phyloP scores from a whole-genome alignment of 2,329 filamentous ascomycete genomes.

The Raffaelea ambrosiae region DNA sequence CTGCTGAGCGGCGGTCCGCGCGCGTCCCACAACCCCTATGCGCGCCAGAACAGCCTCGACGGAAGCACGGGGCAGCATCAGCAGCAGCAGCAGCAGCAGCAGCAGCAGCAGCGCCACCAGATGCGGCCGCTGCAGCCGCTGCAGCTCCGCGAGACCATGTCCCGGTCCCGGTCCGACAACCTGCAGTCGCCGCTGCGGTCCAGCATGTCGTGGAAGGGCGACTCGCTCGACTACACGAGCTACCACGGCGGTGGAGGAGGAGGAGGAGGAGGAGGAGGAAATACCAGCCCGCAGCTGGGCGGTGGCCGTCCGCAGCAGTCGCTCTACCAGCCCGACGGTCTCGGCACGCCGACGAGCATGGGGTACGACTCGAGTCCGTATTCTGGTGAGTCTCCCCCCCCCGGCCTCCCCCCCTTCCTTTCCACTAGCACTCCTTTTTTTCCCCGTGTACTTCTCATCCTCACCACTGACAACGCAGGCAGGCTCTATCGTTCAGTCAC shows the following conservation, averaged over 20 bases:
- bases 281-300: constrained; percentile 22
- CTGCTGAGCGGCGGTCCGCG: constrained; percentile 23
- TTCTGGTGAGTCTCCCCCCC: constrained; percentile 33
- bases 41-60: constrained; percentile 38
- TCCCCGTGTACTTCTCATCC: background rate
- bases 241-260: constrained; percentile 41
- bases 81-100: constrained; percentile 7
- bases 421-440: background rate
- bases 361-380: constrained; percentile 46
- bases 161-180: constrained; percentile 47
- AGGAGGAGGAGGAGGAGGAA: constrained; percentile 25
- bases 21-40: constrained; percentile 44
- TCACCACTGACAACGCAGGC: constrained; percentile 15
- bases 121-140: constrained; percentile 48
- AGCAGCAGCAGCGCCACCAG: constrained; percentile 25
- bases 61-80: constrained; percentile 17
- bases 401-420: background rate
- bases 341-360: constrained; percentile 28
- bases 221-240: constrained; percentile 47
- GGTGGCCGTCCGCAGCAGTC: constrained; percentile 12
- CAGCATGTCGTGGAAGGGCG: constrained; percentile 56
- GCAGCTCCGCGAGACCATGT: constrained; percentile 48
- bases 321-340: constrained; percentile 41
- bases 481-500: constrained; percentile 40
- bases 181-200: constrained; percentile 50